Evolutionary conservation across 2,329 filamentous ascomycete genomes (phyloP), one percentile per base, ranked within the genome.

Genomic region (Phialocephala sp.): DNA sequence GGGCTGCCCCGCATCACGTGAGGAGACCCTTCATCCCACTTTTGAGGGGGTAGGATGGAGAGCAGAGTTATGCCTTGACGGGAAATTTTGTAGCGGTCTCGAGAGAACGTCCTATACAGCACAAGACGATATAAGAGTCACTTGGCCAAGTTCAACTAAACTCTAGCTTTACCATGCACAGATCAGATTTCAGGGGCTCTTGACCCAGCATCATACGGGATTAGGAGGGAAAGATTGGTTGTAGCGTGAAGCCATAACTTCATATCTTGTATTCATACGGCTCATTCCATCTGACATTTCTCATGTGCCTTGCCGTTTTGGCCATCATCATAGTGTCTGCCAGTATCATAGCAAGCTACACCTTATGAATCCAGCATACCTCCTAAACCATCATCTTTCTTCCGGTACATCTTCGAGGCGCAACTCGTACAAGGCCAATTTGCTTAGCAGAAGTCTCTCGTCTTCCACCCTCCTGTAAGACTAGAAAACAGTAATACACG

Each of bases 201-300:
- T 24, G n/a, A 50, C 5, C 45, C n/a, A 50, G 20, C 11, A 6
- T 50, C 8, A 50, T 3, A 24, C 15, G n/a, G 12, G 20, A 24
- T 50, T 20, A 24, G 15, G 45, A 24, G n/a, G 27, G 24, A 35
- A 9, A 35, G 14, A 18, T 11, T 54, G 22, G 22, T 54, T 57
- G 32, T n/a, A 63, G 58, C 57, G 43, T 68, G 68, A 70, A 67
- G 68, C 66, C 68, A 69, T 71, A 58, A 72, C 64, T 72, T 72
- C 67, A 68, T 70, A 47, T 63, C 58, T 67, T 64, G 43, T 50
- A 68, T 68, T 67, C 45, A 36, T 68, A 66, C 39, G 20, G 58
- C 37, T 62, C 55, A 60, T 59, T 54, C 65, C 59, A 59, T 66
- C 63, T 35, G 12, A 54, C 64, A 60, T 62, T 55, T 50, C 66